A percentile compares a stretch with the other conserved stretches of the same genome.
phyloP scores from a whole-genome alignment of 306 rosid species.

The Castanopsis chinensis region DNA sequence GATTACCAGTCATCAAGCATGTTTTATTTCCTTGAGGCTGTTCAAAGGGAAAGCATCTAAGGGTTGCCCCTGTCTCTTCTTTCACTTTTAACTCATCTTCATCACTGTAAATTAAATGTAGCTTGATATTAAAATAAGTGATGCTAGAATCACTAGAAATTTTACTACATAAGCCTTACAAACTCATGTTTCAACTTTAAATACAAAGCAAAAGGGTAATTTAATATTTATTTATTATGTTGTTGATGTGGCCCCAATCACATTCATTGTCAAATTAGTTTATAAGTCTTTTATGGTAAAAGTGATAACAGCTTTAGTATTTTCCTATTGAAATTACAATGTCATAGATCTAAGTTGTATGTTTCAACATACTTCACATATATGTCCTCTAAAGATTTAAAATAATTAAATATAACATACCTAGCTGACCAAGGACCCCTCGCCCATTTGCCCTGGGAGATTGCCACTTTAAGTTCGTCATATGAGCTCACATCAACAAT shows the following conservation, averaged over 20 bases:
- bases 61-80: slow-evolving; percentile 97
- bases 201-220: no score
- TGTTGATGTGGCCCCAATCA: no score
- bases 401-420: slow-evolving; percentile 32
- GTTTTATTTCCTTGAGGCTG: slow-evolving; percentile 68
- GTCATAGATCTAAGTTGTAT: slow-evolving; percentile 13
- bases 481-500: slow-evolving; percentile 84
- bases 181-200: no score
- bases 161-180: no score
- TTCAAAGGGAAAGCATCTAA: slow-evolving; percentile 91
- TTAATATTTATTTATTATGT: no score
- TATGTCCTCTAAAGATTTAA: background rate
- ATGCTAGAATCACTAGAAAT: no score
- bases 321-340: background rate
- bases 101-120: slow-evolving; percentile 47
- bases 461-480: slow-evolving; percentile 83
- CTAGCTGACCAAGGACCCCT: slow-evolving; percentile 99
- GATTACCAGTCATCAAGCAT: slow-evolving; percentile 84
- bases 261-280: no score
- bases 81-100: slow-evolving; percentile 79
- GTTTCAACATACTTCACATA: background rate
- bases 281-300: no score
- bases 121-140: slow-evolving; percentile 22
- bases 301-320: no score
- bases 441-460: slow-evolving; percentile 96